Evolutionary conservation across 306 rosid species (phyloP).

Genomic region (Argentina anserina): DNA sequence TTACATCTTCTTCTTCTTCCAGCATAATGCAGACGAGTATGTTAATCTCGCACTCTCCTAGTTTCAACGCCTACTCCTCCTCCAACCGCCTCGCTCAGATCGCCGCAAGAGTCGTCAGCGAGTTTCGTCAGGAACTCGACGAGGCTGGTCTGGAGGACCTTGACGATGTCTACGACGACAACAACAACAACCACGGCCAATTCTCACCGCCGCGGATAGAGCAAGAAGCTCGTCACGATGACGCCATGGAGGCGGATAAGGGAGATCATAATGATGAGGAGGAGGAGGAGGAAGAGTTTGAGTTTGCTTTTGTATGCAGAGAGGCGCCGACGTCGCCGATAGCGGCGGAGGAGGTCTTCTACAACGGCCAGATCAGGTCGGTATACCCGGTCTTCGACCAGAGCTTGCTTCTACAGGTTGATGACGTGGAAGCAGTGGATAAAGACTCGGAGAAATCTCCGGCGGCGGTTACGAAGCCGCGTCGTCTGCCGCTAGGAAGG

Average conservation of each 20-base stretch:
- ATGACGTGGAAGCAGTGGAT: not conserved
- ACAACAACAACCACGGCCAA: not conserved
- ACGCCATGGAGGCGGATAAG: not conserved
- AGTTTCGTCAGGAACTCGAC: conserved; percentile 36
- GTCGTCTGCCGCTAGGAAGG: conserved; percentile 53
- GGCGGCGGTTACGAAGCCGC: conserved; percentile 11
- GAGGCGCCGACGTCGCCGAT: conserved; percentile 38
- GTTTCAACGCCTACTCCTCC: conserved; percentile 63
- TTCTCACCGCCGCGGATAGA: not conserved
- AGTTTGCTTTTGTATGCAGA: conserved; percentile 47
- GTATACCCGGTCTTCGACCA: conserved; percentile 55
- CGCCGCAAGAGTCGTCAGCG: conserved; percentile 64
- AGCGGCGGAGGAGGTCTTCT: conserved; percentile 83
- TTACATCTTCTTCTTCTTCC: not conserved
- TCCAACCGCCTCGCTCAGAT: conserved; percentile 54
- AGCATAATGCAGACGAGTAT: conserved; percentile 11
- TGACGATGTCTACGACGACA: not conserved
- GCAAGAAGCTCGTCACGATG: not conserved
- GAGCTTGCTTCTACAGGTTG: conserved; percentile 18
- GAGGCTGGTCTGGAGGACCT: not conserved
- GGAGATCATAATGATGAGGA: not conserved
- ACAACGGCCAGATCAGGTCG: conserved; percentile 74
- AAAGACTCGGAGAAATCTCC: not conserved
- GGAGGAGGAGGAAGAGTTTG: conserved; percentile 41
- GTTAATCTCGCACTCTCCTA: conserved; percentile 50